Evolutionary conservation across 1,284 basidiomycete species (phyloP).

Genomic region (Leccinum huronense): DNA sequence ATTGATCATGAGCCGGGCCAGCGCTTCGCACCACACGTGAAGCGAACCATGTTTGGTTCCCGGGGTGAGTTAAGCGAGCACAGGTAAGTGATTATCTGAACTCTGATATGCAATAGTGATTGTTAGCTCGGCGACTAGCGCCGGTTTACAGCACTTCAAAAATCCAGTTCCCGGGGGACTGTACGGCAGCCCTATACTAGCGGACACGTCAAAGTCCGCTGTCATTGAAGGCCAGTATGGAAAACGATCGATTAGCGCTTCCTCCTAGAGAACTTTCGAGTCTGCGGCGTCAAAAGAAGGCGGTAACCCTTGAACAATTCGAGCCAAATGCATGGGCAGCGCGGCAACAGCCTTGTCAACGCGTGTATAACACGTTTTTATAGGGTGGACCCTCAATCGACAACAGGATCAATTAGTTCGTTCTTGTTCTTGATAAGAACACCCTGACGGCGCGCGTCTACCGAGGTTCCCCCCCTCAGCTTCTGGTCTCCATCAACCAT

Average conservation of each 20-base stretch:
- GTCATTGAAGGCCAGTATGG: conserved; percentile 13
- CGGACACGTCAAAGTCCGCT: conserved; percentile 17
- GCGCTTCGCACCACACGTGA: background rate
- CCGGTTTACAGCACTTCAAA: conserved; percentile 20
- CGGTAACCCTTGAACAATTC: conserved; percentile 24
- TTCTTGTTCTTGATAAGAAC: conserved; percentile 33
- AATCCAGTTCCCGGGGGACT: conserved; percentile 2
- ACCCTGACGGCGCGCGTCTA: conserved; percentile 17
- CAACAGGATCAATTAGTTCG: conserved; percentile 31
- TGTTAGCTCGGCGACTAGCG: background rate
- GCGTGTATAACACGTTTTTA: conserved; percentile 39
- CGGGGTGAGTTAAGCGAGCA: conserved; percentile 1
- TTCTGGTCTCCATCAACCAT: conserved; percentile 1
- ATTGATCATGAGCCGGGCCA: background rate
- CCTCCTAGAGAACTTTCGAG: conserved; percentile 21
- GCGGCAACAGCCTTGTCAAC: conserved; percentile 35
- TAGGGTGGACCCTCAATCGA: conserved; percentile 40
- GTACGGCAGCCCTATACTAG: conserved; percentile 2
- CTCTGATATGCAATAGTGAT: background rate
- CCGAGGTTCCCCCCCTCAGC: conserved; percentile 2
- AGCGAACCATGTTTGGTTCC: background rate
- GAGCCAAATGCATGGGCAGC: conserved; percentile 21
- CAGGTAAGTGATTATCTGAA: conserved; percentile 13
- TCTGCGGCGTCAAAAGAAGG: conserved; percentile 26
- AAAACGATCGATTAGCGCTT: conserved; percentile 14